Conservation (phyloP, 306 rosid genomes). For the Senna tora region DNA sequence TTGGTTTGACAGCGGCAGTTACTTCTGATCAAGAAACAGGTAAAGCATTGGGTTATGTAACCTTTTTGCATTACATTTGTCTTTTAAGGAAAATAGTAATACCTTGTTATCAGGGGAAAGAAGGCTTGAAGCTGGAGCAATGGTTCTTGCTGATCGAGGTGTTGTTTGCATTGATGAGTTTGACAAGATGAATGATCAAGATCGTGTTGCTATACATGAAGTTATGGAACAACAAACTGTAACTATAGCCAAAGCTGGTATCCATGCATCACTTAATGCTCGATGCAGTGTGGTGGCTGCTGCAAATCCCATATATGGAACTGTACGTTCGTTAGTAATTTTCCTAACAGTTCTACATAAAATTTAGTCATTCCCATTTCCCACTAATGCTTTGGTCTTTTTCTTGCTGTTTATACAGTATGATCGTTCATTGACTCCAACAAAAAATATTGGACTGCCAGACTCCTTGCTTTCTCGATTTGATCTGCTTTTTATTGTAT, state of each 20-base stretch:
- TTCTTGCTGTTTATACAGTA: constrained; percentile 55
- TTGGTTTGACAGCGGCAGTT: constrained; percentile 99
- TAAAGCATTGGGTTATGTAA: constrained; percentile 35
- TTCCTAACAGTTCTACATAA: constrained; percentile 9
- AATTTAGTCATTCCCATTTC: not conserved
- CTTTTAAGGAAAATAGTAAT: constrained; percentile 18
- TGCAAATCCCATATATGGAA: constrained; percentile 99
- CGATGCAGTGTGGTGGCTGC: constrained; percentile 99
- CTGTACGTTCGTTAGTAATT: constrained; percentile 62
- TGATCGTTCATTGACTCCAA: constrained; percentile 99
- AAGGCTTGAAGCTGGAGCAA: constrained; percentile 99
- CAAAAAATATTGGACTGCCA: constrained; percentile 96
- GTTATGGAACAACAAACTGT: constrained; percentile 99
- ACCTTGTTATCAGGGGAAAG: constrained; percentile 74
- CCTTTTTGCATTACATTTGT: constrained; percentile 24
- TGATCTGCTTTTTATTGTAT: constrained; percentile 88
- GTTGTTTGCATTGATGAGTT: constrained; percentile 99
- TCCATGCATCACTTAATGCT: constrained; percentile 97
- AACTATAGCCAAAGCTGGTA: constrained; percentile 98
- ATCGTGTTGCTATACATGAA: constrained; percentile 98
- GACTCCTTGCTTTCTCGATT: constrained; percentile 98
- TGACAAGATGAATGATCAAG: constrained; percentile 98
- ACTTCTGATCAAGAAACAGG: constrained; percentile 99
- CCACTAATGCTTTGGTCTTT: constrained; percentile 27
- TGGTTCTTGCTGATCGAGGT: constrained; percentile 99